Evolutionary conservation across 176 grass and related monocot genomes (phyloP).

Genomic region (Typha latifolia): DNA sequence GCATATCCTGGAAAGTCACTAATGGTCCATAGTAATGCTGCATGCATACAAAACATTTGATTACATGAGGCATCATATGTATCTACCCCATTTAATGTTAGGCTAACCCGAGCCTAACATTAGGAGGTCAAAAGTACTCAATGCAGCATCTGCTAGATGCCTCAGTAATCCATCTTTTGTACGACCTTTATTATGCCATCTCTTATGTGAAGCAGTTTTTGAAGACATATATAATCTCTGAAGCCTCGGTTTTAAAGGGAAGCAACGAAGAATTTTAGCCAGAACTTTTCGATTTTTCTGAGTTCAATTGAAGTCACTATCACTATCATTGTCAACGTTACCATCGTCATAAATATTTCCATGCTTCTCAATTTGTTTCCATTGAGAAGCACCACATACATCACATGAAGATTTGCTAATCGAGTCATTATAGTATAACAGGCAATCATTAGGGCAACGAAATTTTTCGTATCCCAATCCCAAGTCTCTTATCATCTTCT

Average conservation of each 20-base stretch:
- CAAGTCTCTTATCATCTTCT: background rate
- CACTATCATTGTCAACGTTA: too few species aligned
- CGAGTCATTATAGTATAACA: background rate
- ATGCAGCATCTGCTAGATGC: too few species aligned
- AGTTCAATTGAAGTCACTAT: too few species aligned
- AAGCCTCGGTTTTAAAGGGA: background rate
- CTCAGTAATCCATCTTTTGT: background rate
- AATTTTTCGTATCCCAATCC: background rate
- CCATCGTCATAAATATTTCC: too few species aligned
- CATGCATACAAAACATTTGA: background rate
- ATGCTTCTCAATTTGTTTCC: too few species aligned
- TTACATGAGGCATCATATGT: background rate
- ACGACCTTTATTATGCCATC: background rate
- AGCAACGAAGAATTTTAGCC: background rate
- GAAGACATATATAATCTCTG: constrained; percentile 1
- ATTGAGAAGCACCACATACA: background rate
- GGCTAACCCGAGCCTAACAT: too few species aligned
- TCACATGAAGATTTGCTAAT: background rate
- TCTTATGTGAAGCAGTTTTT: background rate
- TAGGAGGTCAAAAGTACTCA: too few species aligned
- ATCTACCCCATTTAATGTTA: too few species aligned
- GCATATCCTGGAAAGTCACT: constrained; percentile 5
- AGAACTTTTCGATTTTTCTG: too few species aligned
- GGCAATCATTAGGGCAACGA: background rate
- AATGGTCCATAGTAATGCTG: background rate